A percentile compares a stretch with the other conserved stretches of the same genome.
These are phyloP conservation scores for Acer negundo DNA, from an alignment of 345 rosid genomes.

Conservation along the genomic window DNA sequence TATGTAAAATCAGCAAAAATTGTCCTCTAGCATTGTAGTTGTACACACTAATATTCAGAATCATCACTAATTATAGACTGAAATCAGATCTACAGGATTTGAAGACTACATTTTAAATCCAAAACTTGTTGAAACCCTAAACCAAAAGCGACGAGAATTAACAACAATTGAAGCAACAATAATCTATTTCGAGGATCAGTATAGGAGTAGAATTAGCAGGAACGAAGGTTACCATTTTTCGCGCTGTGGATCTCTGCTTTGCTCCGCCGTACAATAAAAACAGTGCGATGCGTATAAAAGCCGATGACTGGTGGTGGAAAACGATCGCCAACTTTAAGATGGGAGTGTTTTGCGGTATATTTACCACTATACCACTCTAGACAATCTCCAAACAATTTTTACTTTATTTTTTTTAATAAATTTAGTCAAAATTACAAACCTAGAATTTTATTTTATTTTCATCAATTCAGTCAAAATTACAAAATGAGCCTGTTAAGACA, in stretches of 20 bases:
- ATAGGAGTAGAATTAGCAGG: not conserved
- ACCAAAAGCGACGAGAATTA: not conserved
- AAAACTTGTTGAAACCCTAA: conserved; percentile 23
- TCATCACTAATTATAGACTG: not conserved
- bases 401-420: not conserved
- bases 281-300: conserved; percentile 7
- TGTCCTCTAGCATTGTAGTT: not conserved
- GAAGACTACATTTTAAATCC: not conserved
- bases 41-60: not conserved
- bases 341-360: not conserved
- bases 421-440: not conserved
- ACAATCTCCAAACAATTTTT: not conserved
- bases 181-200: not conserved
- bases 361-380: conserved; percentile 21
- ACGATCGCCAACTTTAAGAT: not conserved
- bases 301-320: conserved; percentile 1
- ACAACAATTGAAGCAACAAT: conserved; percentile 7
- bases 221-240: conserved; percentile 21
- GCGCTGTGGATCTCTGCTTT: conserved; percentile 4
- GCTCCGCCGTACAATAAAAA: not conserved
- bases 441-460: too few relatives aligned
- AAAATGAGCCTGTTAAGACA: not conserved
- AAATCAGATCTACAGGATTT: conserved; percentile 4
- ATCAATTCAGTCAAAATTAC: not conserved
- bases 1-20: not conserved